Base-by-base conservation (phyloP, 352 stramenopile species). In the Phytophthora sansomeana region DNA sequence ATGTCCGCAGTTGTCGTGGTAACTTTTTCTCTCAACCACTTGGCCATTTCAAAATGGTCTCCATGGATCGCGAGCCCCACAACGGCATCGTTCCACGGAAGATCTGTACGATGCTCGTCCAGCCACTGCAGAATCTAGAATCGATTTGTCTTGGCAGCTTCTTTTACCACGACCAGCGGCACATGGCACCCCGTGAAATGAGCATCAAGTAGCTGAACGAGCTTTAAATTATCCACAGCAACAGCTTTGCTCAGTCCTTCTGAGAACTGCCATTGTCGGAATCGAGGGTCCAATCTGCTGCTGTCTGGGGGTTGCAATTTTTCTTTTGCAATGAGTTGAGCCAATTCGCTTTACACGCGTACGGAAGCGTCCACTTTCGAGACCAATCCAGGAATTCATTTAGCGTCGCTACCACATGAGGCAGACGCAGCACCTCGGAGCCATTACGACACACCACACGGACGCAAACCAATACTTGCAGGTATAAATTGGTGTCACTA, bases 301-400 rank as follows among this genome's bases (percentile, higher is more conserved):
- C 33, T 63, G 35, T 26, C 44, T 11, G 24, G 5, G 11, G 44
- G 43, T 13, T 48, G 14, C 32, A 35, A 46, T 4, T 17, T 33
- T 2, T 35, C 19, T 29, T 10, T 30, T 32, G 52, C 11, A 28
- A 62, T 30, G 2, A 63, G 30, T 19, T 32, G 43, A 30, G 39
- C 30, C 43, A 63, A 35, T 38, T 53, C 14, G 47, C 29, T 6
- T 19, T 21, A 33, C 54, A 38, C n/a, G 42, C 42, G 21, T 24
- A 6, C 13, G 30, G 17, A 6, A 51, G 14, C 5, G 16, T 56
- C 56, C 46, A 57, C 17, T 57, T 28, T 8, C 35, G 26, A 4
- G 44, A 57, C 46, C 56, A 64, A 11, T 64, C 44, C n/a, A 64
- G 33, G 36, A 64, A 64, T 6, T 44, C 43, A 14, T 35, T 35